phyloP scores from a whole-genome alignment of 495 filamentous ascomycete genomes.

The Neurospora cerealis region DNA sequence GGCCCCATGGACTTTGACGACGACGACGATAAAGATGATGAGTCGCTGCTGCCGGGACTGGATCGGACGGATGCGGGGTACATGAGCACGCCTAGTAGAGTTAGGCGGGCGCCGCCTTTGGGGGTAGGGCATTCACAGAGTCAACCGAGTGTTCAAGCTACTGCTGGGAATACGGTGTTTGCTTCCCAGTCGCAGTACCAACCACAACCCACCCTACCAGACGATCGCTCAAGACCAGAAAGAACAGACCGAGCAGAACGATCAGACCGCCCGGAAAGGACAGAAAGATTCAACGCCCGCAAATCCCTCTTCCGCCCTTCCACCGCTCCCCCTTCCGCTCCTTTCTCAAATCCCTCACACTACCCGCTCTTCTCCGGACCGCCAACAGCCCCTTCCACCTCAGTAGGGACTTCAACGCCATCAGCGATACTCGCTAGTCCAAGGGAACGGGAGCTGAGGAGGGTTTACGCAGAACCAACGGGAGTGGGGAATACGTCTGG shows the following conservation, averaged over 20 bases:
- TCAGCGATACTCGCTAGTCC: conserved; percentile 20
- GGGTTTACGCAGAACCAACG: conserved; percentile 5
- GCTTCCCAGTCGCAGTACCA: neutral
- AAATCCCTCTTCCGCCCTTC: neutral
- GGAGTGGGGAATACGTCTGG: neutral
- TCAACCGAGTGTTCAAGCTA: neutral
- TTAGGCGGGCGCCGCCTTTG: conserved; percentile 10
- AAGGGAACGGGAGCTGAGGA: conserved; percentile 18
- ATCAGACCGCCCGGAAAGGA: neutral
- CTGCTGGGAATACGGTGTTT: neutral
- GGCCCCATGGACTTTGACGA: conserved; percentile 25
- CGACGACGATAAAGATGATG: conserved; percentile 9
- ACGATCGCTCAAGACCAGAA: neutral
- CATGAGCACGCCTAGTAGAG: conserved; percentile 23
- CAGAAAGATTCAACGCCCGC: neutral
- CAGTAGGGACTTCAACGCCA: no score
- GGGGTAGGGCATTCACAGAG: conserved; percentile 7
- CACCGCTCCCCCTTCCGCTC: neutral
- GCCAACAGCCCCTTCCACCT: neutral
- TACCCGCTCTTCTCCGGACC: neutral
- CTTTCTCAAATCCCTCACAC: no score
- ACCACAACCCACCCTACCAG: neutral
- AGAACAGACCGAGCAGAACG: neutral
- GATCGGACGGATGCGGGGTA: conserved; percentile 15
- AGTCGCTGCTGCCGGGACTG: conserved; percentile 1